Evolutionary conservation across 2,329 filamentous ascomycete species (phyloP), one percentile per base, ranked within the genome.

Genomic region (Hymenoscyphus fraxineus): DNA sequence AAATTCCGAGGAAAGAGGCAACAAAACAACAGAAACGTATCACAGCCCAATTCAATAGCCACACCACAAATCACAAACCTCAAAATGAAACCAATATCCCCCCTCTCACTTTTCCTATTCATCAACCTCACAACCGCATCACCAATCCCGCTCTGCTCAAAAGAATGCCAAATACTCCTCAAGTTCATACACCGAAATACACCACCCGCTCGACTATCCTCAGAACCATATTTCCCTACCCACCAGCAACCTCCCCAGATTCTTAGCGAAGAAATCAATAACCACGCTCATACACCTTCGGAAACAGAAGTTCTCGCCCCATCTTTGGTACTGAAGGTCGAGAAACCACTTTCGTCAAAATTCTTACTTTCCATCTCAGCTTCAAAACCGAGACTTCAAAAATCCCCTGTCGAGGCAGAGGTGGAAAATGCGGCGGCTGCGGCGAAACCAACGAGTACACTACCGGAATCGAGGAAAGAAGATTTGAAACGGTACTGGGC

Each of bases 31-130:
- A 27, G 27, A 27, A 27, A 27, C 27, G 27, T 27, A 54, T 9
- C 19, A 54, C 7, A 38, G 22, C 27, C 16, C 10, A 38, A 16
- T 27, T 9, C 4, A 13, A 16, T 15, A 16, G 16, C 54, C 19
- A 35, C 27, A 16, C 10, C 9, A 22, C 47, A 16, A 39, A 27
- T 1, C n/a, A 44, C 39, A 32, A 54, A 15, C 19, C 32, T 39
- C 54, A 69, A 54, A 47, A 72, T 72, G 70, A 71, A 71, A 65
- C 65, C 70, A 32, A 66, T 69, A 54, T 73, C 71, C 58, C 62
- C 70, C 15, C 58, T 71, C 32, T 73, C 71, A 1, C 67, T 73
- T 3, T 58, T 72, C 27, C 63, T 73, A 55, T 71, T 73, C 66
- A 63, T 73, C 55, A 69, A 65, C 12, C 62, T 72, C 15, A 63